These are phyloP conservation scores for Porogramme epimiltina DNA, from an alignment of 1,284 basidiomycete genomes.

Conservation along the genomic window DNA sequence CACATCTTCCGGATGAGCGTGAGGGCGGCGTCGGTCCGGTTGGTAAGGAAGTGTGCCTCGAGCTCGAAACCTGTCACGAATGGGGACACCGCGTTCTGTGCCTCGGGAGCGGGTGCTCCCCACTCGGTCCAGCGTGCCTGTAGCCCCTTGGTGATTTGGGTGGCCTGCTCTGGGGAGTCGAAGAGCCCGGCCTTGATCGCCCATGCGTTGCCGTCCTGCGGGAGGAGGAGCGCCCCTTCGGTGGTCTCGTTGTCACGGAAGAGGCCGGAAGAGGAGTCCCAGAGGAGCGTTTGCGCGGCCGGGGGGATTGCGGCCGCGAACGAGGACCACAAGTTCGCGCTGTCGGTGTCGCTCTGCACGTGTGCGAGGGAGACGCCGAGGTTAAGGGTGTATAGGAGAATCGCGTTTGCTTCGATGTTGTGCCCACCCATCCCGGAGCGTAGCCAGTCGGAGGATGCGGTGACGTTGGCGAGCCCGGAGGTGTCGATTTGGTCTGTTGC, in stretches of 20 bases:
- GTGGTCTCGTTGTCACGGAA: conserved; percentile 16
- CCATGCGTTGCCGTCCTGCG: conserved; percentile 17
- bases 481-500: conserved; percentile 16
- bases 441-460: conserved; percentile 16
- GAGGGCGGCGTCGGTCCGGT: conserved; percentile 11
- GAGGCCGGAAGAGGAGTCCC: conserved; percentile 20
- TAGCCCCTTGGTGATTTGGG: conserved; percentile 9
- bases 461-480: conserved; percentile 18
- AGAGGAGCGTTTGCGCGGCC: conserved; percentile 17
- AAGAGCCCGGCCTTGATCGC: conserved; percentile 11
- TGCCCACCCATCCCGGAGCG: conserved; percentile 23
- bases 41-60: conserved; percentile 15
- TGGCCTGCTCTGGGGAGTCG: conserved; percentile 4
- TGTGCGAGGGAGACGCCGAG: conserved; percentile 11
- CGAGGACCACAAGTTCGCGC: conserved; percentile 3
- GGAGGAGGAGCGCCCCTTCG: conserved; percentile 11
- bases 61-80: conserved; percentile 17
- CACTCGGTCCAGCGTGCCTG: conserved; percentile 11
- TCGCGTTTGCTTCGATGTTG: conserved; percentile 23
- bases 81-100: conserved; percentile 12
- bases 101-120: conserved; percentile 15
- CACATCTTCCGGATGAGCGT: conserved; percentile 14
- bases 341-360: conserved; percentile 7
- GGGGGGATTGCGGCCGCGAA: conserved; percentile 14
- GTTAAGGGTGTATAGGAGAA: conserved; percentile 19